phyloP scores from a whole-genome alignment of 257 asterid species.

The Misopates orontium region DNA sequence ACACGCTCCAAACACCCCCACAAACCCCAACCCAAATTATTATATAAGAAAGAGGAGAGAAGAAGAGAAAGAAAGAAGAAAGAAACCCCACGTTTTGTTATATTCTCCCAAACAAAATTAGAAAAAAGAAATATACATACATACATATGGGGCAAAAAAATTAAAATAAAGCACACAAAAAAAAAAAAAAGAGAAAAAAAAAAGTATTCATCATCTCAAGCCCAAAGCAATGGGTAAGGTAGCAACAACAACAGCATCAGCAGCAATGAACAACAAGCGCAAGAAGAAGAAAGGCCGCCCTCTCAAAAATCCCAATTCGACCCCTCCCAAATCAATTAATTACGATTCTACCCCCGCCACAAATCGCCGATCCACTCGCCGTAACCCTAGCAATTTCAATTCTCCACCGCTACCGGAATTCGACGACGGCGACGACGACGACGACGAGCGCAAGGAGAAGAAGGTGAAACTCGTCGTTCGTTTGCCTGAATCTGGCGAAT shows the following conservation, averaged over 20 bases:
- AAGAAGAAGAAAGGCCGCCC: conserved; percentile 94
- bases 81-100: too few relatives aligned
- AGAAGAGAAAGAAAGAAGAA: too few relatives aligned
- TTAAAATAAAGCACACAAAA: neutral
- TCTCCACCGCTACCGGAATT: conserved; percentile 32
- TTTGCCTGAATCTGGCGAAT: conserved; percentile 45
- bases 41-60: too few relatives aligned
- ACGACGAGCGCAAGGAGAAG: conserved; percentile 70
- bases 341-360: conserved; percentile 40
- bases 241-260: conserved; percentile 40
- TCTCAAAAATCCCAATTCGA: conserved; percentile 30
- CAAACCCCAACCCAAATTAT: too few relatives aligned
- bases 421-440: conserved; percentile 47
- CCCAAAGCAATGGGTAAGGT: conserved; percentile 64
- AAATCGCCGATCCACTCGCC: conserved; percentile 47
- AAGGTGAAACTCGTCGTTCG: conserved; percentile 63
- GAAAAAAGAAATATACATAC: neutral
- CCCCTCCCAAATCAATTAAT: conserved; percentile 29
- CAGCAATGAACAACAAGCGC: conserved; percentile 39
- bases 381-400: conserved; percentile 34
- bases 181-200: neutral
- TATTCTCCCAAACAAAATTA: neutral
- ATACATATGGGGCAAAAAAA: neutral
- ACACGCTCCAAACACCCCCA: too few relatives aligned
- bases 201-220: neutral